A percentile compares a stretch with the other conserved stretches of the same genome.
Evolutionary conservation across 768 basidiomycete species (phyloP).

Genomic region (Leccinellum luteum): DNA sequence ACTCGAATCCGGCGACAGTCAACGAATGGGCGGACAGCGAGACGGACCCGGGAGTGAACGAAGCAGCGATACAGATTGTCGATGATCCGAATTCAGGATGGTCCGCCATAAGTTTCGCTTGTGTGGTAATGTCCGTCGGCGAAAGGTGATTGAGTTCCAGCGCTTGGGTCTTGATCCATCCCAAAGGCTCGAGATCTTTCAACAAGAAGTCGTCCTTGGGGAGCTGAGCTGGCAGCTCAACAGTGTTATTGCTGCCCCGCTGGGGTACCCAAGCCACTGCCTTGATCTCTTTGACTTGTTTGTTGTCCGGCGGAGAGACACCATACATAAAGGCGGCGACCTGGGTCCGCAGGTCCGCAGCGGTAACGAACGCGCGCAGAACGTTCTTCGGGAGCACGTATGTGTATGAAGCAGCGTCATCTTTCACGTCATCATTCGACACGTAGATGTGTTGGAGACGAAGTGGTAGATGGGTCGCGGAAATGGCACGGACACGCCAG

Average conservation of each 20-base stretch:
- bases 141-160: constrained; percentile 90
- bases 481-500: constrained; percentile 98
- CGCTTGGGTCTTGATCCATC: constrained; percentile 97
- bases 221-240: constrained; percentile 86
- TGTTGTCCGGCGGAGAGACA: constrained; percentile 89
- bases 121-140: constrained; percentile 89
- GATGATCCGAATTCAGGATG: constrained; percentile 94
- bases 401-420: constrained; percentile 92
- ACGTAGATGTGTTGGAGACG: constrained; percentile 99
- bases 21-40: constrained; percentile 92
- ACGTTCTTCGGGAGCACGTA: constrained; percentile 98
- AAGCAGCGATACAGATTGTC: constrained; percentile 89
- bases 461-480: constrained; percentile 92
- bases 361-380: constrained; percentile 87
- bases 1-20: constrained; percentile 92
- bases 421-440: constrained; percentile 98
- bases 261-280: constrained; percentile 98
- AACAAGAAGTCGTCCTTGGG: constrained; percentile 94
- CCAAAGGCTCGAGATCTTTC: constrained; percentile 92
- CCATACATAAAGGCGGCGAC: constrained; percentile 95
- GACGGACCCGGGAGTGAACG: constrained; percentile 97
- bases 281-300: constrained; percentile 98
- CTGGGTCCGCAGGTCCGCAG: constrained; percentile 93
- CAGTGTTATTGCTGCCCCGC: constrained; percentile 89
- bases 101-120: constrained; percentile 95